A percentile compares a stretch with the other conserved stretches of the same genome.
These are phyloP conservation scores for Ceratonia siliqua DNA, from an alignment of 306 rosid genomes.

Conservation along the genomic window DNA sequence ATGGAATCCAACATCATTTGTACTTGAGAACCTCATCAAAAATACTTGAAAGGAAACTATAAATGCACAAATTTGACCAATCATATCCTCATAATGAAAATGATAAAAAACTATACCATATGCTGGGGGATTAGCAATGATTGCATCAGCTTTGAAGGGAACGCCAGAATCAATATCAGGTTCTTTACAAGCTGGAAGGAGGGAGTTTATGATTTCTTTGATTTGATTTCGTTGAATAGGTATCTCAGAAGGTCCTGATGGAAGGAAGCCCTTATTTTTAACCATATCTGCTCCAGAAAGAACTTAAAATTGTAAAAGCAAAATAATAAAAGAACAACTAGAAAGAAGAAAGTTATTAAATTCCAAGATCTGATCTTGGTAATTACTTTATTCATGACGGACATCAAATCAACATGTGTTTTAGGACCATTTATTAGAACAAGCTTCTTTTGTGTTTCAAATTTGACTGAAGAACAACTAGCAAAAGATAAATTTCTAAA, in stretches of 20 bases:
- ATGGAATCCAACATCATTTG: neutral
- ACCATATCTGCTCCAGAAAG: constrained; percentile 81
- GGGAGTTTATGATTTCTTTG: constrained; percentile 83
- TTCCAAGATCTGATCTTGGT: constrained; percentile 21
- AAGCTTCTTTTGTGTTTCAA: neutral
- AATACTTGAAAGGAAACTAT: neutral
- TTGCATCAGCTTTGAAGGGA: constrained; percentile 85
- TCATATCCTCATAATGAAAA: neutral
- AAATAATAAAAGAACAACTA: constrained; percentile 7
- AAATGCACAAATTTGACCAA: constrained; percentile 21
- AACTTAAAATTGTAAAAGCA: constrained; percentile 16
- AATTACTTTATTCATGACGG: constrained; percentile 10
- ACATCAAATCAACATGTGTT: neutral
- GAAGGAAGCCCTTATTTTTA: constrained; percentile 96
- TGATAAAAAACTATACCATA: constrained; percentile 58
- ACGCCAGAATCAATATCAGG: constrained; percentile 82
- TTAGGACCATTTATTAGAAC: neutral
- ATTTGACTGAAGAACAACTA: neutral
- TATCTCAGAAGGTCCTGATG: constrained; percentile 98
- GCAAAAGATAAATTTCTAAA: neutral
- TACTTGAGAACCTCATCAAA: constrained; percentile 1
- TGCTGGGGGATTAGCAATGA: constrained; percentile 98
- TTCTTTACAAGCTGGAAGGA: constrained; percentile 92
- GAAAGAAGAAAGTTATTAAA: constrained; percentile 7
- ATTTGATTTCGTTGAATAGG: constrained; percentile 89